phyloP scores from a whole-genome alignment of 2,329 filamentous ascomycete genomes.

The Arthrobotrys musiformis region DNA sequence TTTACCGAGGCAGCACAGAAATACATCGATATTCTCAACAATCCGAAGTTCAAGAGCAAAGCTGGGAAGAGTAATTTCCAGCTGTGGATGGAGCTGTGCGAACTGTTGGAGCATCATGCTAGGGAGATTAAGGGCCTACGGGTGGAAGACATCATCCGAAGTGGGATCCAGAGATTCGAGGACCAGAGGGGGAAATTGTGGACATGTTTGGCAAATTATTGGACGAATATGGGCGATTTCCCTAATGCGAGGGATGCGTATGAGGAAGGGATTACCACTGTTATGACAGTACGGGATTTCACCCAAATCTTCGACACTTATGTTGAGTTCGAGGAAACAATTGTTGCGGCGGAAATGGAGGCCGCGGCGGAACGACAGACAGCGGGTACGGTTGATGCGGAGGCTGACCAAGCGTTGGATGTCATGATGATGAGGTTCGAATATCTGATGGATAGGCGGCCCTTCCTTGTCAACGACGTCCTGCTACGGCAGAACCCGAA shows the following conservation, averaged over 20 bases:
- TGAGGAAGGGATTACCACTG: constrained; percentile 94
- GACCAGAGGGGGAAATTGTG: constrained; percentile 95
- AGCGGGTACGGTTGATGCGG: constrained; percentile 79
- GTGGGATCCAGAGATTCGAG: constrained; percentile 87
- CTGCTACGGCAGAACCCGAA: constrained; percentile 94
- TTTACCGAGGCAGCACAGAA: constrained; percentile 91
- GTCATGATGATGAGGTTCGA: constrained; percentile 98
- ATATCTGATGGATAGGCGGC: constrained; percentile 94
- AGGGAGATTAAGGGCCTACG: constrained; percentile 88
- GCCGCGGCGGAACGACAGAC: constrained; percentile 81
- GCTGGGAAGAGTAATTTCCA: constrained; percentile 95
- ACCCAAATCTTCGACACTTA: constrained; percentile 96
- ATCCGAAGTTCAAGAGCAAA: constrained; percentile 89
- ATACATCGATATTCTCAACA: constrained; percentile 92
- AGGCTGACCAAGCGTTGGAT: constrained; percentile 92
- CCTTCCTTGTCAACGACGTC: constrained; percentile 96
- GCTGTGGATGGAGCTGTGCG: constrained; percentile 97
- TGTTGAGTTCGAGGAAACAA: constrained; percentile 94
- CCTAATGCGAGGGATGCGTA: constrained; percentile 86
- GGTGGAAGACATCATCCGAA: constrained; percentile 90
- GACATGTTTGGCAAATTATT: constrained; percentile 94
- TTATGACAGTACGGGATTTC: constrained; percentile 98
- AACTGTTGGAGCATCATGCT: constrained; percentile 89
- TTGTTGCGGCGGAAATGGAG: constrained; percentile 92
- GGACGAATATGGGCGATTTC: constrained; percentile 91